phyloP scores from a whole-genome alignment of 768 basidiomycete species.

The Lactarius quietus region DNA sequence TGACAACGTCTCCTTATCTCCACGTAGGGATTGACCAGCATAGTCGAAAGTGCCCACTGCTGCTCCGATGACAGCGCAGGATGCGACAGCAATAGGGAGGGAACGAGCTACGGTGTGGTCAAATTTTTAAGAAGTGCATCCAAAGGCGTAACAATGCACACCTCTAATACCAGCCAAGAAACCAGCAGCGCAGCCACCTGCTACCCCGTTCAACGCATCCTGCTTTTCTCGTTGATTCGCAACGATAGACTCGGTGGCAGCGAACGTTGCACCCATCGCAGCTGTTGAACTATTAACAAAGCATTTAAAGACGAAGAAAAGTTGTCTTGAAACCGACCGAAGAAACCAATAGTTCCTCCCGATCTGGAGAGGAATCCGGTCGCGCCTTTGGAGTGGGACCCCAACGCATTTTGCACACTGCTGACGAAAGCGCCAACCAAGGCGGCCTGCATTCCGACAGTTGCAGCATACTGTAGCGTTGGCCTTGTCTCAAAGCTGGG shows the following conservation, averaged over 20 bases:
- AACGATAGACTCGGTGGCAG: constrained; percentile 72
- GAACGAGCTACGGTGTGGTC: constrained; percentile 60
- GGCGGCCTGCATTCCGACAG: constrained; percentile 59
- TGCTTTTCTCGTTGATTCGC: constrained; percentile 78
- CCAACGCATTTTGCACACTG: constrained; percentile 75
- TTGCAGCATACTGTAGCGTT: constrained; percentile 52
- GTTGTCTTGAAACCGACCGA: constrained; percentile 62
- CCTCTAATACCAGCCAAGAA: constrained; percentile 86
- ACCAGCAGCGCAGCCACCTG: constrained; percentile 90
- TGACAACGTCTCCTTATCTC: constrained; percentile 41
- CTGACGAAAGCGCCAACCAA: constrained; percentile 67
- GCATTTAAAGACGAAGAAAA: neutral
- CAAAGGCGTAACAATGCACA: constrained; percentile 35
- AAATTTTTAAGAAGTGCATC: constrained; percentile 2
- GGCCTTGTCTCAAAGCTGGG: constrained; percentile 48
- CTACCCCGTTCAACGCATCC: constrained; percentile 79
- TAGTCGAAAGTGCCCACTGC: constrained; percentile 81
- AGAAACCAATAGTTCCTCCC: constrained; percentile 87
- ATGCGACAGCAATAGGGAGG: constrained; percentile 73
- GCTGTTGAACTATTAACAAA: constrained; percentile 42
- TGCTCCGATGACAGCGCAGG: constrained; percentile 75
- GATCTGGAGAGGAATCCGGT: constrained; percentile 84
- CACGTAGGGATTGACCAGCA: constrained; percentile 56
- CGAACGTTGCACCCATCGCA: constrained; percentile 85
- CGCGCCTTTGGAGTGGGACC: constrained; percentile 72